Evolutionary conservation across 192 early-diverging fungal genomes (phyloP).

Genomic region (Phycomyces blakesleeanus): DNA sequence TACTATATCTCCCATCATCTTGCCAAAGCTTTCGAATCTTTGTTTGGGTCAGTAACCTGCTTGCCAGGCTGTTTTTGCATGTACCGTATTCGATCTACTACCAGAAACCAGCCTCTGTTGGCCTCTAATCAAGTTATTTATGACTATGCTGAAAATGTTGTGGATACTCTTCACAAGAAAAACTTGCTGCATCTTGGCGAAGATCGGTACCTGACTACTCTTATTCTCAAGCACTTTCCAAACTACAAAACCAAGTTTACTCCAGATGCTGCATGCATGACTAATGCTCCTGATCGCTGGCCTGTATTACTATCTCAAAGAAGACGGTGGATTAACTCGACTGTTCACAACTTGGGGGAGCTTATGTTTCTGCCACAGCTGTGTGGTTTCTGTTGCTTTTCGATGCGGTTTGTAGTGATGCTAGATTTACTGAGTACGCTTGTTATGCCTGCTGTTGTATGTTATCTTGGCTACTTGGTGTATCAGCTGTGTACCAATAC

Average conservation of each 20-base stretch:
- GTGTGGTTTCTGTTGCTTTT: slow-evolving; percentile 96
- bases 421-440: slow-evolving; percentile 90
- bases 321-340: slow-evolving; percentile 99
- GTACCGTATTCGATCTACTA: slow-evolving; percentile 92
- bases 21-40: slow-evolving; percentile 95
- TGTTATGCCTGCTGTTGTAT: slow-evolving; percentile 88
- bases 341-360: slow-evolving; percentile 97
- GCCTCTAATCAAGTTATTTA: slow-evolving; percentile 84
- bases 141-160: slow-evolving; percentile 91
- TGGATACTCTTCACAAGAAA: slow-evolving; percentile 98
- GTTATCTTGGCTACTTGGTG: slow-evolving; percentile 83
- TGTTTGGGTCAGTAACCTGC: slow-evolving; percentile 96
- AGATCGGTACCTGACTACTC: slow-evolving; percentile 95
- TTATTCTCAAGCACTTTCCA: slow-evolving; percentile 97
- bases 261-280: slow-evolving; percentile 88
- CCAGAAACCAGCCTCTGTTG: slow-evolving; percentile 84
- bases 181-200: slow-evolving; percentile 97
- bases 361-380: slow-evolving; percentile 88
- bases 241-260: slow-evolving; percentile 92
- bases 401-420: slow-evolving; percentile 95
- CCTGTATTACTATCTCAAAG: slow-evolving; percentile 92
- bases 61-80: slow-evolving; percentile 98
- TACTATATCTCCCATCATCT: slow-evolving; percentile 98
- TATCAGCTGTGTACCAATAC: slow-evolving; percentile 57
- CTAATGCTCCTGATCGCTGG: slow-evolving; percentile 93